Conservation (phyloP, 352 stramenopile genomes). For the Globisporangium alternatum region DNA sequence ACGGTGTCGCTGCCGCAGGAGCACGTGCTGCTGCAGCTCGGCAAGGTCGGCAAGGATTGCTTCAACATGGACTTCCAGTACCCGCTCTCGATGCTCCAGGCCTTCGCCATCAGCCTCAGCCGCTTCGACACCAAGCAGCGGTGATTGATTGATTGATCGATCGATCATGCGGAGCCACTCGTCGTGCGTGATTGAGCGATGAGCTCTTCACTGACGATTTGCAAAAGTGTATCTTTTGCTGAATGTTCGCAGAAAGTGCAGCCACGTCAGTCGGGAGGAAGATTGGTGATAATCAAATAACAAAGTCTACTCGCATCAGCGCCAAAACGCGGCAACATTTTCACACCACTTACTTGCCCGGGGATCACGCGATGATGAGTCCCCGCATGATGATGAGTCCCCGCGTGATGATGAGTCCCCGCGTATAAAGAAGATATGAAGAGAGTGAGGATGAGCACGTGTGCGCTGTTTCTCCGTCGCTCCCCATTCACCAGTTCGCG, state of each 20-base stretch:
- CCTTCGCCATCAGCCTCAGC: constrained; percentile 90
- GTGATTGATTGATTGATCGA: constrained; percentile 31
- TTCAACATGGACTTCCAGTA: constrained; percentile 96
- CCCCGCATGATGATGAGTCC: neutral
- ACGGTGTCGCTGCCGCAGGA: constrained; percentile 81
- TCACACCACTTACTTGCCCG: neutral
- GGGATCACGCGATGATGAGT: neutral
- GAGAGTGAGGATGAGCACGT: neutral
- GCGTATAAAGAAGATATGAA: neutral
- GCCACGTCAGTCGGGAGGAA: neutral
- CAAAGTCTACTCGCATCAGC: neutral
- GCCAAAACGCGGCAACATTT: neutral
- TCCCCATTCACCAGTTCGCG: neutral
- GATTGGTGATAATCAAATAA: neutral
- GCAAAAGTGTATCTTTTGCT: neutral
- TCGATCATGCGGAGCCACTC: neutral
- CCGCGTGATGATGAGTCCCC: neutral
- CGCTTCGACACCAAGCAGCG: constrained; percentile 90
- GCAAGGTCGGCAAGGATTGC: constrained; percentile 89
- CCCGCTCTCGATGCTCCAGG: constrained; percentile 90
- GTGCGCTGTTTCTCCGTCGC: neutral
- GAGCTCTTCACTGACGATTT: neutral
- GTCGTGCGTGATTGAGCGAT: no score
- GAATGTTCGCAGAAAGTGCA: neutral
- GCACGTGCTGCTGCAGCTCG: constrained; percentile 81